A percentile compares a stretch with the other conserved stretches of the same genome.
Conservation (phyloP, 306 rosid genomes). For the Quercus wislizeni region DNA sequence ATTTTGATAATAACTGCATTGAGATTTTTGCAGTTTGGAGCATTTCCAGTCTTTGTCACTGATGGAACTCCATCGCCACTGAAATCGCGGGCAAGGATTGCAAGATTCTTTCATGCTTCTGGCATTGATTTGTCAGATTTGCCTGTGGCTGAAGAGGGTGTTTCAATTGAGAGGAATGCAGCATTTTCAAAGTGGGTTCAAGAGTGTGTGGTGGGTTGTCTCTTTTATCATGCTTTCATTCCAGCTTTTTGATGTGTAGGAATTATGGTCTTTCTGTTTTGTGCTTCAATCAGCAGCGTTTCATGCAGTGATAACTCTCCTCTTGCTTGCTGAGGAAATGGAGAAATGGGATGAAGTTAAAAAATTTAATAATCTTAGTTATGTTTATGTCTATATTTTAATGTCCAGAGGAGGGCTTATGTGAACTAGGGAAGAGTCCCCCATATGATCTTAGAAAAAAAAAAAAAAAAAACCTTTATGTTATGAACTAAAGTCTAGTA, state of each 20-base stretch:
- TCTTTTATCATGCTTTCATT: conserved; percentile 17
- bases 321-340: not conserved
- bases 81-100: conserved; percentile 70
- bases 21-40: conserved; percentile 71
- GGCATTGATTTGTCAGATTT: conserved; percentile 60
- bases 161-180: conserved; percentile 64
- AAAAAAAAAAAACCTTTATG: not conserved
- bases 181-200: conserved; percentile 57
- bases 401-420: not conserved
- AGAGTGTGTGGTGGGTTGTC: conserved; percentile 77
- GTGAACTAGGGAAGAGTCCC: not conserved
- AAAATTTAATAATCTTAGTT: not conserved
- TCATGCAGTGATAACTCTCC: not conserved
- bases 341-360: not conserved
- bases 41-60: conserved; percentile 73
- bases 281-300: not conserved
- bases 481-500: not conserved
- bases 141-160: conserved; percentile 51
- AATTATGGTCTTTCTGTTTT: conserved; percentile 9
- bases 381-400: not conserved
- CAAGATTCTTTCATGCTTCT: conserved; percentile 59
- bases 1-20: conserved; percentile 14
- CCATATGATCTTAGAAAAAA: not conserved
- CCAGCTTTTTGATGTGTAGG: conserved; percentile 2
- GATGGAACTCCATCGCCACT: conserved; percentile 83